Percentiles rank a stretch among this genome's conserved stretches.
Evolutionary conservation across 768 basidiomycete species (phyloP).

Genomic region (Sutorius australiensis): DNA sequence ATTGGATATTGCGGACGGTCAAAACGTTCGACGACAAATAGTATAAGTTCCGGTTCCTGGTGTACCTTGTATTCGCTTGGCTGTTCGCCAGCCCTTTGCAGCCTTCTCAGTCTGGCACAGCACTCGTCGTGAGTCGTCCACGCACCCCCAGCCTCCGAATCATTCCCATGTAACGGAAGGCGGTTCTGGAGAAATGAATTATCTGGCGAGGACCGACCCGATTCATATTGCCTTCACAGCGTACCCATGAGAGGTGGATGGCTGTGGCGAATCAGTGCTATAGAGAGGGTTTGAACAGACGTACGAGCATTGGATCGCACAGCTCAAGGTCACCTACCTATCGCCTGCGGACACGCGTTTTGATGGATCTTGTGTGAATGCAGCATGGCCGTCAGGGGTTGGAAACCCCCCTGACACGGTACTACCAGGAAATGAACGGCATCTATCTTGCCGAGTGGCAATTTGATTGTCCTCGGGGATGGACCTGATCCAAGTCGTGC

Average conservation of each 20-base stretch:
- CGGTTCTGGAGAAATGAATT: background rate
- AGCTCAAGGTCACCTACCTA: constrained; percentile 4
- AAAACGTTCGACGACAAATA: background rate
- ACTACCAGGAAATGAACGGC: constrained; percentile 24
- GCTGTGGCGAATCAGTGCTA: constrained; percentile 3
- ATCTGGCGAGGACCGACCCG: background rate
- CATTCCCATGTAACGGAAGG: background rate
- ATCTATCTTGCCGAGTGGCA: constrained; percentile 19
- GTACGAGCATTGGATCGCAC: background rate
- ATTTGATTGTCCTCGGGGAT: constrained; percentile 8
- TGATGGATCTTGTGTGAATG: constrained; percentile 19
- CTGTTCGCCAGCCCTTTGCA: constrained; percentile 12
- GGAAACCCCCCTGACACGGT: constrained; percentile 11
- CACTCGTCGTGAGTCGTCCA: constrained; percentile 10
- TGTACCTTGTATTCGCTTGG: constrained; percentile 14
- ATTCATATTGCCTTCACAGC: background rate
- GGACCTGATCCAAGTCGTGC: constrained; percentile 1
- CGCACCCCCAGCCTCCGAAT: constrained; percentile 3
- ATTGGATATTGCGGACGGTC: background rate
- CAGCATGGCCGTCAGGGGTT: constrained; percentile 25
- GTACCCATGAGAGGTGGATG: background rate
- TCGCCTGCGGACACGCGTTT: constrained; percentile 17
- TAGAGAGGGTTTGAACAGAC: background rate
- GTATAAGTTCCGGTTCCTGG: constrained; percentile 16
- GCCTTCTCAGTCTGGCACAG: constrained; percentile 2